phyloP scores from a whole-genome alignment of 2,329 filamentous ascomycete genomes.

The Aureobasidium uvarum region DNA sequence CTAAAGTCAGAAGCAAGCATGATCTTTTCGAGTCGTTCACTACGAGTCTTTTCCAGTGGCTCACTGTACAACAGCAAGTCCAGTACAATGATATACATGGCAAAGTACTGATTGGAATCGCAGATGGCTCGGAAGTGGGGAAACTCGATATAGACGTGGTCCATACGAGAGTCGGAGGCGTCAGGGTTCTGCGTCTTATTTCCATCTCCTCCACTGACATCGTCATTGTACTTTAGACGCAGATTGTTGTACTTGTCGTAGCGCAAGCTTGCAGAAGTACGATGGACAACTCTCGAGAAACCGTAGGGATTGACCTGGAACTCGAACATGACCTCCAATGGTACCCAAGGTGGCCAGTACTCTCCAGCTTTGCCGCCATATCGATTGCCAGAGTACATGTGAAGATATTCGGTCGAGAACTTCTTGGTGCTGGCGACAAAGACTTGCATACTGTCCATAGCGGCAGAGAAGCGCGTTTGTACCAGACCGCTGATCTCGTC shows the following conservation, averaged over 20 bases:
- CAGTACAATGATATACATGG: constrained; percentile 95
- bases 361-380: constrained; percentile 84
- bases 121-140: constrained; percentile 91
- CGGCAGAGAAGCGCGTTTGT: constrained; percentile 87
- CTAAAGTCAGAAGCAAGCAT: constrained; percentile 99
- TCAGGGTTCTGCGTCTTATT: constrained; percentile 43
- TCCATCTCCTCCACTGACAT: constrained; percentile 67
- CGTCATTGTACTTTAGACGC: constrained; percentile 94
- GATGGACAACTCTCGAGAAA: constrained; percentile 96
- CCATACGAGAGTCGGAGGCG: constrained; percentile 68
- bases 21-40: constrained; percentile 93
- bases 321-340: constrained; percentile 97
- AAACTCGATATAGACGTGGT: constrained; percentile 96
- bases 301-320: constrained; percentile 91
- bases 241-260: constrained; percentile 99
- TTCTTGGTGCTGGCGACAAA: constrained; percentile 95
- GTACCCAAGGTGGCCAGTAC: constrained; percentile 97
- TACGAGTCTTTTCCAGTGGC: constrained; percentile 94
- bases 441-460: constrained; percentile 97
- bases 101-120: constrained; percentile 96
- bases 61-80: constrained; percentile 96
- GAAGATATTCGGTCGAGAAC: constrained; percentile 77
- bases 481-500: constrained; percentile 94
- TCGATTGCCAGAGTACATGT: constrained; percentile 89
- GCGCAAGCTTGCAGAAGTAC: constrained; percentile 88